Evolutionary conservation across 345 rosid species (phyloP).

Genomic region (Raphanus sativus): DNA sequence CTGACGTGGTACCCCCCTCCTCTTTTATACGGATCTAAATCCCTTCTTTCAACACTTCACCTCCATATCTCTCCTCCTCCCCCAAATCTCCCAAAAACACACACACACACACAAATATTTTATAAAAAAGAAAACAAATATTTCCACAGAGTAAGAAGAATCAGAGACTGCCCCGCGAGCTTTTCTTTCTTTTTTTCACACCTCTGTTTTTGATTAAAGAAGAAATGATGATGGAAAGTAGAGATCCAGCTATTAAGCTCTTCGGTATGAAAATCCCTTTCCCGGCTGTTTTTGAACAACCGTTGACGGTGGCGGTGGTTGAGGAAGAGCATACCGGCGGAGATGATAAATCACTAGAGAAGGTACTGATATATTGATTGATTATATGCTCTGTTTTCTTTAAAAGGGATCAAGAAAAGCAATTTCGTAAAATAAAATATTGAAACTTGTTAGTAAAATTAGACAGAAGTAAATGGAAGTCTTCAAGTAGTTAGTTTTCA

Average conservation of each 20-base stretch:
- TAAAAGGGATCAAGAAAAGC: not conserved
- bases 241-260: conserved; percentile 72
- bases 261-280: conserved; percentile 74
- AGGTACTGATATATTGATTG: conserved; percentile 46
- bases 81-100: not conserved
- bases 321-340: conserved; percentile 30
- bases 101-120: no score
- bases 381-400: conserved; percentile 1
- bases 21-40: conserved; percentile 67
- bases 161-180: no score
- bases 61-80: conserved; percentile 25
- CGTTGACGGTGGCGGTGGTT: not conserved
- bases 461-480: not conserved
- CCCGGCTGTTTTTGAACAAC: conserved; percentile 30
- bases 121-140: no score
- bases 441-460: not conserved
- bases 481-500: not conserved
- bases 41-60: conserved; percentile 29
- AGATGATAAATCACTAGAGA: conserved; percentile 38
- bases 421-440: not conserved
- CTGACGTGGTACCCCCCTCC: conserved; percentile 73
- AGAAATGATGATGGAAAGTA: conserved; percentile 47
- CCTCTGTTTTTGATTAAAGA: not conserved
- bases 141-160: no score
- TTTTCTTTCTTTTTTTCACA: no score